Conservation (phyloP, 192 early-diverging fungal species). For the Coemansia sp. region DNA sequence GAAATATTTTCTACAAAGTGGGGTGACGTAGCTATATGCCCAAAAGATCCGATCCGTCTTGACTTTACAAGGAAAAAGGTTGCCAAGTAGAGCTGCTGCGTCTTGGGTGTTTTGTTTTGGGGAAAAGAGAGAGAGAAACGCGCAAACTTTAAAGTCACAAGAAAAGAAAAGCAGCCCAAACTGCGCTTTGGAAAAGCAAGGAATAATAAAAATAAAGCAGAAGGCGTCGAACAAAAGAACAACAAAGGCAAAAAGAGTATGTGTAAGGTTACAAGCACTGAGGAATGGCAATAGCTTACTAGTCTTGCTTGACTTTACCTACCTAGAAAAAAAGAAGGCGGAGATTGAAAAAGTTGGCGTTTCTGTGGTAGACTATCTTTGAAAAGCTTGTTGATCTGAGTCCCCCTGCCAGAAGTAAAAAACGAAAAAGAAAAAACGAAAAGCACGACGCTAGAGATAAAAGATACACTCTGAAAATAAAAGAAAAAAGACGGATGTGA, state of each 20-base stretch:
- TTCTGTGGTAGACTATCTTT: background rate
- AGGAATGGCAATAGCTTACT: background rate
- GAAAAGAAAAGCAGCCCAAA: background rate
- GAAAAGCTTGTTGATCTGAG: background rate
- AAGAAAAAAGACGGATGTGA: background rate
- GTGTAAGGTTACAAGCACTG: background rate
- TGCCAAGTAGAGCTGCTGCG: background rate
- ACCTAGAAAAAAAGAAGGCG: slow-evolving; percentile 10
- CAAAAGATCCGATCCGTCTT: background rate
- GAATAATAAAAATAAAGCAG: too few species aligned
- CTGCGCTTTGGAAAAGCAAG: background rate
- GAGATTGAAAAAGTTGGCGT: slow-evolving; percentile 9
- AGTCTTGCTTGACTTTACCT: slow-evolving; percentile 8
- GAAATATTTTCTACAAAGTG: background rate
- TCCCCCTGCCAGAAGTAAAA: background rate
- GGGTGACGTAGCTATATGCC: background rate
- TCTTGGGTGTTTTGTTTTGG: background rate
- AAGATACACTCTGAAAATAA: background rate
- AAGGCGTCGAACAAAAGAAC: background rate
- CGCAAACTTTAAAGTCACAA: slow-evolving; percentile 1
- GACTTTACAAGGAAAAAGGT: background rate
- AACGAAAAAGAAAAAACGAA: slow-evolving; percentile 1
- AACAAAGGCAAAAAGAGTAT: background rate
- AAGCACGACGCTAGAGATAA: background rate
- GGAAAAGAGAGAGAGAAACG: background rate